Evolutionary conservation across 192 early-diverging fungal species (phyloP).

Genomic region (Rhizoclosmatium globosum): DNA sequence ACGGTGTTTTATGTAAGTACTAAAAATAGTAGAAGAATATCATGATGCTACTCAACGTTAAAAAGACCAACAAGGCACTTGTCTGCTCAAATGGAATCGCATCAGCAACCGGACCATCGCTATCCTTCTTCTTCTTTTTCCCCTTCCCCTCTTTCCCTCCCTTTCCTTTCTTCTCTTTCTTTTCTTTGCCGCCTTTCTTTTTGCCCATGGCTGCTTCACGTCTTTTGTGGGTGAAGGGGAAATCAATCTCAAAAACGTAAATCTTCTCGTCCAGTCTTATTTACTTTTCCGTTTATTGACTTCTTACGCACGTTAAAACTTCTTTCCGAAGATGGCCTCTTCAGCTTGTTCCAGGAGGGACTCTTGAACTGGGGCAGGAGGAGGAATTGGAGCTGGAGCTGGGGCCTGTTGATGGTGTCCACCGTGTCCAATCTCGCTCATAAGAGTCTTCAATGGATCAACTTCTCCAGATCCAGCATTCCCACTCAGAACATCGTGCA

Average conservation of each 20-base stretch:
- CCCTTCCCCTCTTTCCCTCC: neutral
- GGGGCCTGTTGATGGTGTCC: too few species aligned
- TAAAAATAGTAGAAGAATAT: neutral
- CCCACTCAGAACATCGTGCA: neutral
- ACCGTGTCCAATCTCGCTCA: neutral
- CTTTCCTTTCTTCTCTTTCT: constrained; percentile 14
- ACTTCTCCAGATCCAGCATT: neutral
- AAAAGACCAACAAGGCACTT: constrained; percentile 4
- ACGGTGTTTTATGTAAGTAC: neutral
- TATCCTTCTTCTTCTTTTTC: neutral
- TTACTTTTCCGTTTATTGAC: too few species aligned
- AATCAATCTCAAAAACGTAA: neutral
- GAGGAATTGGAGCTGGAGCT: too few species aligned
- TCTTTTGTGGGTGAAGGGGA: neutral
- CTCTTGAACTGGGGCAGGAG: too few species aligned
- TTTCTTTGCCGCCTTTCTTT: constrained; percentile 2
- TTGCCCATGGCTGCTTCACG: neutral
- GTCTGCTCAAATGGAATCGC: constrained; percentile 23
- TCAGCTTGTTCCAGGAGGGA: too few species aligned
- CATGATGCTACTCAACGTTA: neutral
- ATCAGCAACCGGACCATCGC: constrained; percentile 6
- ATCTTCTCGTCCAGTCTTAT: too few species aligned
- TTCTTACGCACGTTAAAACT: too few species aligned
- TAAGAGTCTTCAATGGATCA: neutral
- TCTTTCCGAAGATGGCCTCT: too few species aligned